Base-by-base conservation (phyloP, 495 filamentous ascomycete species). In the Halenospora varia region DNA sequence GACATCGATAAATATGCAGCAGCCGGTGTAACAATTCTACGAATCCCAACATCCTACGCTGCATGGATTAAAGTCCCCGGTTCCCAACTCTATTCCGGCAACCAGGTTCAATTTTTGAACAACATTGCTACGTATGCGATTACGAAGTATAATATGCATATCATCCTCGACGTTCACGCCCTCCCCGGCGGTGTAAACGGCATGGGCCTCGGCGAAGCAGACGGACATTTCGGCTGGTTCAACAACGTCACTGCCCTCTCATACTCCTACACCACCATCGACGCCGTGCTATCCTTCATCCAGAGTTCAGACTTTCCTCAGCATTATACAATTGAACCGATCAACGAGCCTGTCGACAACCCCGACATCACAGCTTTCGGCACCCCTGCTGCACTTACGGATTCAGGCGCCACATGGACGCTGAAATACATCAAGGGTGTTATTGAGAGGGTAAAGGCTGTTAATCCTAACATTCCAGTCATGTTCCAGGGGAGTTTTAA, bases 1-100 rank as follows among this genome's bases (percentile, higher is more conserved):
- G 40, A 40, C 19, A 54, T 55, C 42, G 52, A 55, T 22, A 55
- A 55, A 17, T 24, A 2, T 25, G 52, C 52, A 15, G 42, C 52
- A 2, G 6, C 3, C 3, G 52, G 26, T 26, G n/a, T 55, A 26
- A 55, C 2, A n/a, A 25, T 22, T 24, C 44, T 56, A 25, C 54
- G 54, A 17, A 56, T 56, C 9, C 44, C 54, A 15, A 48, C 51
- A 6, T 51, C 51, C n/a, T 41, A 17, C 15, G 56, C 50, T 1
- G 50, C 48, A n/a, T 59, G 50, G 56, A 25, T 59, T 45, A 39
- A 54, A n/a, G 45, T 50, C 10, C 47, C 55, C 24, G 55, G 47
- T 10, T 19, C 23, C 4, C 45, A 57, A 29, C 29, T 57, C 47
- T 57, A 57, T 20, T 8, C 3, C 19, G 48, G 55, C 26, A 50